phyloP scores from a whole-genome alignment of 352 stramenopile species.

The Phytopythium boreale region DNA sequence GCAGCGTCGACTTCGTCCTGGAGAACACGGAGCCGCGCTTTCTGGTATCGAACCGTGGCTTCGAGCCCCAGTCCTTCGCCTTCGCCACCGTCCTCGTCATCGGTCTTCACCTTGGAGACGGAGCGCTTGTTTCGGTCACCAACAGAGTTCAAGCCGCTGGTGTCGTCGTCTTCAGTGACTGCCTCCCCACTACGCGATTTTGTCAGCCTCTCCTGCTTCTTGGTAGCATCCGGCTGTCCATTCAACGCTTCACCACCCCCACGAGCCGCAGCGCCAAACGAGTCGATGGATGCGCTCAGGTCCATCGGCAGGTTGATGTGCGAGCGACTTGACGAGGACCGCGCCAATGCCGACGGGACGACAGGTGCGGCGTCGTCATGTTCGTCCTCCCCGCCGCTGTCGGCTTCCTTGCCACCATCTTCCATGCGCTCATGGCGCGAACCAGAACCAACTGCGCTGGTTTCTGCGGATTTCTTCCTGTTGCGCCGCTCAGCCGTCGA shows the following conservation, averaged over 20 bases:
- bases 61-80: conserved; percentile 49
- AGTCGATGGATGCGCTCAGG: conserved; percentile 56
- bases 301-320: conserved; percentile 23
- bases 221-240: background rate
- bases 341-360: background rate
- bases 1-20: conserved; percentile 64
- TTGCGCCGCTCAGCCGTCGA: background rate
- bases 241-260: conserved; percentile 1
- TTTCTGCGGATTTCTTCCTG: background rate
- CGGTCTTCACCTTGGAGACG: background rate
- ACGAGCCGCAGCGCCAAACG: conserved; percentile 14
- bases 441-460: background rate
- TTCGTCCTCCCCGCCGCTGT: conserved; percentile 2
- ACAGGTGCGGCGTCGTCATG: background rate
- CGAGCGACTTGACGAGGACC: background rate
- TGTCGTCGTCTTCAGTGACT: background rate
- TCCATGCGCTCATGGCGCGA: background rate
- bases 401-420: background rate
- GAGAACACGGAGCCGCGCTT: conserved; percentile 63
- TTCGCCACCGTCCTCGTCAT: background rate
- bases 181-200: background rate
- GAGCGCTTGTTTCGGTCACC: background rate
- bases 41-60: conserved; percentile 69
- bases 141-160: background rate
- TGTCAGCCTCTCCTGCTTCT: background rate